A percentile compares a stretch with the other conserved stretches of the same genome.
Evolutionary conservation across 2,329 filamentous ascomycete genomes (phyloP).

Genomic region (Ophiostoma ips): DNA sequence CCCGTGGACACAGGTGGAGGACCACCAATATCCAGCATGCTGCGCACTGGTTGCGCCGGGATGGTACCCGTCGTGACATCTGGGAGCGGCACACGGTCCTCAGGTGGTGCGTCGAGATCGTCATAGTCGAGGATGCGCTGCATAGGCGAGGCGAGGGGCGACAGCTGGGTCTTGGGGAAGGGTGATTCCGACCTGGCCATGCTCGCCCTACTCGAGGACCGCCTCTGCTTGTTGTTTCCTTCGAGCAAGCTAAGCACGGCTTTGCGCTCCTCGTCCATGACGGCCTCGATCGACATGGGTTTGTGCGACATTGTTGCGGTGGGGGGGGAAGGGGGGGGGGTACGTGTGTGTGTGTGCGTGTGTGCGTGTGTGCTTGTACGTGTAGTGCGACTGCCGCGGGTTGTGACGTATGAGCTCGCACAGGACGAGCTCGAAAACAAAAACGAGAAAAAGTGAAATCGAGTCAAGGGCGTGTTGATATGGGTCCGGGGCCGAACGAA

Average conservation of each 20-base stretch:
- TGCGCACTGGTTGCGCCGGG: constrained; percentile 44
- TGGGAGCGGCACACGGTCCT: constrained; percentile 2
- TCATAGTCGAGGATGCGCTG: constrained; percentile 52
- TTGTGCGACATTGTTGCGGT: constrained; percentile 21
- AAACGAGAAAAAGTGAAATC: not conserved
- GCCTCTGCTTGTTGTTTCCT: constrained; percentile 21
- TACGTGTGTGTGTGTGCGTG: not conserved
- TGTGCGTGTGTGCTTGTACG: not conserved
- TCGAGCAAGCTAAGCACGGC: constrained; percentile 60
- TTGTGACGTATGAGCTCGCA: not conserved
- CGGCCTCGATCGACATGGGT: constrained; percentile 62
- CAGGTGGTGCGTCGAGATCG: constrained; percentile 15
- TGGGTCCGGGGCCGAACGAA: not conserved
- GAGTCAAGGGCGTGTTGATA: not conserved
- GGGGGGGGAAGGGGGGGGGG: not conserved
- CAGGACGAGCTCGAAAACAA: not conserved
- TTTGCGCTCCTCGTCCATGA: constrained; percentile 62
- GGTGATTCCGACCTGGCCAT: constrained; percentile 37
- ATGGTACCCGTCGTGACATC: constrained; percentile 5
- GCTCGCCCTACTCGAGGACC: constrained; percentile 18
- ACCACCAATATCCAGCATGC: constrained; percentile 48
- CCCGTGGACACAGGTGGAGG: constrained; percentile 22
- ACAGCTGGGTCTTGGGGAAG: constrained; percentile 38
- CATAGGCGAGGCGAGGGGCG: constrained; percentile 54
- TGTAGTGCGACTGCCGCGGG: not conserved